phyloP scores from a whole-genome alignment of 257 asterid species.

The Solanum pennellii region DNA sequence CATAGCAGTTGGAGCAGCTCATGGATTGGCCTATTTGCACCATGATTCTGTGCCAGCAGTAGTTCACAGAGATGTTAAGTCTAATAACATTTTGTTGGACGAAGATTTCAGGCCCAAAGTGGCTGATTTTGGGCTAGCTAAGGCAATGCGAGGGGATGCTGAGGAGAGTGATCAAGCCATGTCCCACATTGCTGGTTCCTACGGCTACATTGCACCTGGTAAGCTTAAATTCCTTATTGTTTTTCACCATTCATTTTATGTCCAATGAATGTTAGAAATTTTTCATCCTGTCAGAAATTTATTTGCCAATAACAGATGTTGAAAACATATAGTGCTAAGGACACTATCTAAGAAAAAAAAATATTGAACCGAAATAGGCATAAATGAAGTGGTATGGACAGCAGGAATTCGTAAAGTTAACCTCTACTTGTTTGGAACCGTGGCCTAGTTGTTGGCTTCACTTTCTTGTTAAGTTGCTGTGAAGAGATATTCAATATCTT shows the following conservation, averaged over 20 bases:
- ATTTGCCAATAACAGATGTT: neutral
- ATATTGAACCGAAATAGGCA: neutral
- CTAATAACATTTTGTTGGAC: conserved; percentile 30
- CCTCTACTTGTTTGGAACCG: neutral
- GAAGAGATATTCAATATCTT: neutral
- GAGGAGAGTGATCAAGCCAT: conserved; percentile 33
- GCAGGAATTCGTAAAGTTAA: neutral
- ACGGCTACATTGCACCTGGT: conserved; percentile 92
- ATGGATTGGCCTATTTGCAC: conserved; percentile 84
- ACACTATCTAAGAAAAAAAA: neutral
- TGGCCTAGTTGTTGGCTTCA: neutral
- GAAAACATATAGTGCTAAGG: neutral
- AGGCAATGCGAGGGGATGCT: conserved; percentile 22
- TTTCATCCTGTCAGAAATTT: neutral
- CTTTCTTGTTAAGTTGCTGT: neutral
- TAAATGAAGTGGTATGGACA: neutral
- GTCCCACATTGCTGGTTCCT: conserved; percentile 77
- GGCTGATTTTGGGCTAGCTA: conserved; percentile 90
- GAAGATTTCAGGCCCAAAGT: conserved; percentile 26
- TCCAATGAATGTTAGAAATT: neutral
- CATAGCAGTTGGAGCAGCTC: conserved; percentile 67
- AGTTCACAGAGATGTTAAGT: conserved; percentile 32
- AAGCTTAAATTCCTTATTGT: neutral
- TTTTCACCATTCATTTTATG: neutral
- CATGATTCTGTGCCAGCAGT: conserved; percentile 40